These are phyloP conservation scores for Daldinia caldariorum DNA, from an alignment of 495 filamentous ascomycete species.

Conservation along the genomic window DNA sequence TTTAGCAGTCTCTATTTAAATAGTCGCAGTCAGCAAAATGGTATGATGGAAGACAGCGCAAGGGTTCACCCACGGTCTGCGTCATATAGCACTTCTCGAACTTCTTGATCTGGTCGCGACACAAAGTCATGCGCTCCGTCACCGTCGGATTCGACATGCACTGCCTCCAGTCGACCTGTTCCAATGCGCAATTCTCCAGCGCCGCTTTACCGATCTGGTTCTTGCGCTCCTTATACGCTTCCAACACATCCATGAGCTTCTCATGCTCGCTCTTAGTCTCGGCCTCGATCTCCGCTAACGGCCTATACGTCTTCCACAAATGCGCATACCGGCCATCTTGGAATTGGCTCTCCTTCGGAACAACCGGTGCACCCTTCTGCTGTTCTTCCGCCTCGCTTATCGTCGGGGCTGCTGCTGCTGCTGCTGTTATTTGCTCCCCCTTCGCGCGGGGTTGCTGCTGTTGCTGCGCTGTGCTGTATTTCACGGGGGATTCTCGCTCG, in stretches of 20 bases:
- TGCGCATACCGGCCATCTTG: conserved; percentile 90
- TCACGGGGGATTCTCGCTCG: conserved; percentile 79
- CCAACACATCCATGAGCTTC: conserved; percentile 77
- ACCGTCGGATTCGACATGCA: conserved; percentile 77
- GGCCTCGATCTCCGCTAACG: conserved; percentile 69
- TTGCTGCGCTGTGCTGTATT: conserved; percentile 61
- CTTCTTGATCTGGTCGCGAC: conserved; percentile 70
- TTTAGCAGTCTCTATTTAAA: conserved; percentile 77
- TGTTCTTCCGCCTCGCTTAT: conserved; percentile 1
- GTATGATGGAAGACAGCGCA: not conserved
- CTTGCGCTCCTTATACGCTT: conserved; percentile 83
- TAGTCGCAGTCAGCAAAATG: not conserved
- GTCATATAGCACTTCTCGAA: conserved; percentile 85
- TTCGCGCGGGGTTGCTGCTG: conserved; percentile 9
- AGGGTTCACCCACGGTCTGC: conserved; percentile 70
- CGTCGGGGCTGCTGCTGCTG: not conserved
- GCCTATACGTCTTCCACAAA: conserved; percentile 88
- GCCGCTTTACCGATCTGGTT: conserved; percentile 80
- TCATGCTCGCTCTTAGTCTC: conserved; percentile 75
- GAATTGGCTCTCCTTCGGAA: conserved; percentile 58
- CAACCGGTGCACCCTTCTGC: not conserved
- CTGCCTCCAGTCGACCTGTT: conserved; percentile 76
- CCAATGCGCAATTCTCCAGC: conserved; percentile 90
- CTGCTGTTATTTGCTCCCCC: conserved; percentile 3
- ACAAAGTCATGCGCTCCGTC: conserved; percentile 73